Conservation (phyloP, 202 grass and related monocot species). For the Carex arenaria region DNA sequence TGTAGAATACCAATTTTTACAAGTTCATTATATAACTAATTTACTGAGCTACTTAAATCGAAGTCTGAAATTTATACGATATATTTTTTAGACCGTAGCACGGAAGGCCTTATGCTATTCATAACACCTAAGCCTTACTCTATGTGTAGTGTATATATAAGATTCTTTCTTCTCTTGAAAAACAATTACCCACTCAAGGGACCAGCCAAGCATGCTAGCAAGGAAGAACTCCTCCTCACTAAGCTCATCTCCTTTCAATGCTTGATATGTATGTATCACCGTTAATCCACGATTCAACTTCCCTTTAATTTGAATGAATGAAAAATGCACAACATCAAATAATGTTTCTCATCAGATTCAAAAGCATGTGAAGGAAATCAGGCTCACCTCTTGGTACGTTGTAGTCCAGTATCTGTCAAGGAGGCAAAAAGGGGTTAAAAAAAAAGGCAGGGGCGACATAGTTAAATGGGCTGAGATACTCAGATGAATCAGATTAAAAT, state of each 20-base stretch:
- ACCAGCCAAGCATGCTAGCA: conserved; percentile 53
- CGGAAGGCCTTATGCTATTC: too few relatives aligned
- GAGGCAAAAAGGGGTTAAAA: background rate
- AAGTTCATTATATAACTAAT: too few relatives aligned
- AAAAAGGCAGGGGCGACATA: background rate
- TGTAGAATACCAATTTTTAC: too few relatives aligned
- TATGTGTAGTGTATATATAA: too few relatives aligned
- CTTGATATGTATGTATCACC: conserved; percentile 30
- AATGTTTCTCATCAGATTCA: background rate
- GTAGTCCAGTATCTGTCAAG: conserved; percentile 44
- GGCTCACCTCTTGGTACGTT: conserved; percentile 46
- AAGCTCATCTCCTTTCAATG: conserved; percentile 47
- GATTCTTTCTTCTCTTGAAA: background rate
- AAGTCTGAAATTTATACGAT: too few relatives aligned
- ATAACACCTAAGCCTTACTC: too few relatives aligned
- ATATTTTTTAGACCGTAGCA: too few relatives aligned
- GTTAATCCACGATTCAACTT: conserved; percentile 44
- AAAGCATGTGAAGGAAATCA: background rate
- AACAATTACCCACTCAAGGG: conserved; percentile 52
- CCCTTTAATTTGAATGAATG: conserved; percentile 22
- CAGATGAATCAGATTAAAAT: background rate
- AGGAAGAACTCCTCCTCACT: conserved; percentile 63
- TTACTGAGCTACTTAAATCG: too few relatives aligned
- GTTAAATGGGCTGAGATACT: background rate
- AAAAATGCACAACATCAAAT: background rate